A percentile compares a stretch with the other conserved stretches of the same genome.
Conservation (phyloP, 495 filamentous ascomycete species). For the Aspergillus campestris region DNA sequence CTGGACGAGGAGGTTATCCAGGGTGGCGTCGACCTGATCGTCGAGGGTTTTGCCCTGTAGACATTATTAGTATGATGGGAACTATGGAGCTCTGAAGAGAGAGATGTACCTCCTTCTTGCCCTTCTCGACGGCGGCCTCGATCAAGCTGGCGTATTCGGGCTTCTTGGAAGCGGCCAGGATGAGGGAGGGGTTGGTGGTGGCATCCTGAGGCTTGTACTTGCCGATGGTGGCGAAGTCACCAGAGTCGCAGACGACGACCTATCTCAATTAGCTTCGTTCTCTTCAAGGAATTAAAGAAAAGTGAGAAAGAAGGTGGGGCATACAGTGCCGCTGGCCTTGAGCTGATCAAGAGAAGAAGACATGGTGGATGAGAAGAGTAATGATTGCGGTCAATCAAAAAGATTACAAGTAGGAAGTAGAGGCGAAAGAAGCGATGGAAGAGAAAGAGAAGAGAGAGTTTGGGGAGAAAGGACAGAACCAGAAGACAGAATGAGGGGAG, state of each 20-base stretch:
- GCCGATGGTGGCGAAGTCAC: conserved; percentile 65
- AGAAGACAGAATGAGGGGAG: not conserved
- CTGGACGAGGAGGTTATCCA: conserved; percentile 91
- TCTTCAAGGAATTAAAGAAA: conserved; percentile 91
- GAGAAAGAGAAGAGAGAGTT: conserved; percentile 9
- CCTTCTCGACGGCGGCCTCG: conserved; percentile 76
- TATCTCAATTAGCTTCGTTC: conserved; percentile 8
- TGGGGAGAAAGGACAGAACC: conserved; percentile 14
- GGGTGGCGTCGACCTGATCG: conserved; percentile 69
- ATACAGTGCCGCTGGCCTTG: conserved; percentile 90
- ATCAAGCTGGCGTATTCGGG: conserved; percentile 89
- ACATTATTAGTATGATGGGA: conserved; percentile 1
- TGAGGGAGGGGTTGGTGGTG: conserved; percentile 97
- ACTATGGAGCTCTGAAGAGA: not conserved
- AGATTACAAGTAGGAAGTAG: conserved; percentile 2
- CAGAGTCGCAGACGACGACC: conserved; percentile 24
- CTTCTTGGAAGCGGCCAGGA: conserved; percentile 97
- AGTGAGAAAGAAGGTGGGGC: conserved; percentile 46
- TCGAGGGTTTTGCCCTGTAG: conserved; percentile 49
- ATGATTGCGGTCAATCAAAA: not conserved
- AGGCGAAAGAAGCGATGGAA: conserved; percentile 10
- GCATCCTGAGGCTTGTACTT: conserved; percentile 99
- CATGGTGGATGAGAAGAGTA: conserved; percentile 45
- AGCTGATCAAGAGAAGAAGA: conserved; percentile 87
- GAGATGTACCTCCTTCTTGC: conserved; percentile 59